Evolutionary conservation across 140 eudicot species (phyloP).

Genomic region (Bidens hawaiensis): DNA sequence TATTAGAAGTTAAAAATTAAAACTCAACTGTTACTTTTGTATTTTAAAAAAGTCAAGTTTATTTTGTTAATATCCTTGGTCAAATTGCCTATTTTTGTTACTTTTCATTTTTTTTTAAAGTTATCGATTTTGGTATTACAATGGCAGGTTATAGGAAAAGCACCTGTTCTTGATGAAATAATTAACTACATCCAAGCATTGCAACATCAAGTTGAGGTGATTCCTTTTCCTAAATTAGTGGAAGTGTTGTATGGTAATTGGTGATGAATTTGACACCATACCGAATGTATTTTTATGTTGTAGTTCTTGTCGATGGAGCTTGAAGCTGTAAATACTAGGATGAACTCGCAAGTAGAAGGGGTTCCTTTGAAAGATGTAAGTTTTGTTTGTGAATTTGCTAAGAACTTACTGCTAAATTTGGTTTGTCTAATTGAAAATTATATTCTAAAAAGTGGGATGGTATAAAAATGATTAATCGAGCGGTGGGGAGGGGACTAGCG

Average conservation of each 20-base stretch:
- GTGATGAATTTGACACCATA: not conserved
- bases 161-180: not conserved
- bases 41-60: no score
- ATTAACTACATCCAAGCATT: not conserved
- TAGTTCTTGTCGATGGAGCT: constrained; percentile 93
- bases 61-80: no score
- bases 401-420: not conserved
- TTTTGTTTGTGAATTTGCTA: not conserved
- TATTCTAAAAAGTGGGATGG: not conserved
- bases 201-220: not conserved
- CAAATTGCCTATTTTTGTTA: no score
- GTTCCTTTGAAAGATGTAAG: constrained; percentile 80
- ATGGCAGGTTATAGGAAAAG: not conserved
- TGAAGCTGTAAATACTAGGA: constrained; percentile 78
- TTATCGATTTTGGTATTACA: constrained; percentile 6
- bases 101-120: not conserved
- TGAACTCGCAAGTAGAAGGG: constrained; percentile 44
- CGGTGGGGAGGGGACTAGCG: no score
- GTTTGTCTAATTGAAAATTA: not conserved
- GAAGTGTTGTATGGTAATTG: not conserved
- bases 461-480: no score
- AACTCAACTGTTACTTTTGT: no score
- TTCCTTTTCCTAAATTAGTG: not conserved
- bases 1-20: no score
- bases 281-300: not conserved